A percentile compares a stretch with the other conserved stretches of the same genome.
These are phyloP conservation scores for Magnolia officinalis DNA, from an alignment of 164 flowering plant species.

Conservation along the genomic window DNA sequence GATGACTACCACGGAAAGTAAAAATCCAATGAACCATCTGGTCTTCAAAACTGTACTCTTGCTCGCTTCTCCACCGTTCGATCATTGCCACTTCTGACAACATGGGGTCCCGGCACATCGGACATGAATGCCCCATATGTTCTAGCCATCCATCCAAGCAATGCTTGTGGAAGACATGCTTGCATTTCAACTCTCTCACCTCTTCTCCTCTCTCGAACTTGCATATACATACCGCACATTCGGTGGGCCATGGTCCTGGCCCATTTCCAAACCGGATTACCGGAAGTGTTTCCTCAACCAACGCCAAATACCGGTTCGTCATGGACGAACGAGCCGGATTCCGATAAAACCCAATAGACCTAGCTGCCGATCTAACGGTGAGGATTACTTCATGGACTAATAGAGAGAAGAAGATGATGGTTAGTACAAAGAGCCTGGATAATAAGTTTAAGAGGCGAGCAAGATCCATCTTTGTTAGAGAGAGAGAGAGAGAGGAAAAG, in stretches of 20 bases:
- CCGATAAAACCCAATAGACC: neutral
- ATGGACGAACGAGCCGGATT: neutral
- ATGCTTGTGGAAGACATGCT: slow-evolving; percentile 12
- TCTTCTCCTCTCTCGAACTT: slow-evolving; percentile 6
- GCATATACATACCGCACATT: slow-evolving; percentile 12
- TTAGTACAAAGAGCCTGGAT: neutral
- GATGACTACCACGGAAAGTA: slow-evolving; percentile 27
- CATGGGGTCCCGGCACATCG: slow-evolving; percentile 20
- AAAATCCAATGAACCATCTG: slow-evolving; percentile 28
- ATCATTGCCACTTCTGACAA: slow-evolving; percentile 26
- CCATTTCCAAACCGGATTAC: neutral
- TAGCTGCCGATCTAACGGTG: neutral
- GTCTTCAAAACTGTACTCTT: slow-evolving; percentile 33
- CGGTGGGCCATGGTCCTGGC: neutral
- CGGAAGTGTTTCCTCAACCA: neutral
- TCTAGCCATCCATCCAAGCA: slow-evolving; percentile 15
- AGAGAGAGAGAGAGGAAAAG: neutral
- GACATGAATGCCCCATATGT: neutral
- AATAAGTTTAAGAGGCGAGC: neutral
- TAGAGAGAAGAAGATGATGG: slow-evolving; percentile 6
- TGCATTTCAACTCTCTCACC: slow-evolving; percentile 6
- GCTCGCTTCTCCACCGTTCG: slow-evolving; percentile 5
- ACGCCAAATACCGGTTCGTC: neutral
- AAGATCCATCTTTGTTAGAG: neutral
- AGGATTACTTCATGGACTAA: neutral